A percentile compares a stretch with the other conserved stretches of the same genome.
Conservation (phyloP, 1,284 basidiomycete genomes). For the Anthracocystis walkeri region DNA sequence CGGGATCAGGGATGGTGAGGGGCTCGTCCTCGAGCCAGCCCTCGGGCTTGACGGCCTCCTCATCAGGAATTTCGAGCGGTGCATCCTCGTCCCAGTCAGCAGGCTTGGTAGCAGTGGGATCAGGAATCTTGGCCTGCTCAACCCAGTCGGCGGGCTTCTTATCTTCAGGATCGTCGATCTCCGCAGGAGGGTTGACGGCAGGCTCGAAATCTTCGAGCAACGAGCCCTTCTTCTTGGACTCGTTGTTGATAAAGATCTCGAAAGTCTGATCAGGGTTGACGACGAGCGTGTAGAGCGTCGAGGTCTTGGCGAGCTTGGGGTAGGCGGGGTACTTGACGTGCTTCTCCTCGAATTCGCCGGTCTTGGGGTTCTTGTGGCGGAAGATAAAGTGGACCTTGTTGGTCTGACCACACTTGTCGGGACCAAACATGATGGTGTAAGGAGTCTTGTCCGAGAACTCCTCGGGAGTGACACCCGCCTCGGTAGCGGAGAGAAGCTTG, state of each 20-base stretch:
- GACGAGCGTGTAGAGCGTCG: conserved; percentile 72
- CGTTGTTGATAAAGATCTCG: conserved; percentile 90
- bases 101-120: conserved; percentile 80
- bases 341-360: conserved; percentile 87
- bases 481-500: conserved; percentile 81
- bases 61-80: conserved; percentile 77
- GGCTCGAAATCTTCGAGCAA: conserved; percentile 95
- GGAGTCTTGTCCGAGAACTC: conserved; percentile 69
- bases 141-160: conserved; percentile 94
- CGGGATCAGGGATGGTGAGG: conserved; percentile 85
- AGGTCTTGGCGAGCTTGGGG: conserved; percentile 73
- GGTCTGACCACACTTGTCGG: conserved; percentile 68
- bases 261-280: conserved; percentile 94
- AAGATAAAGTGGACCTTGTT: conserved; percentile 70
- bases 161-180: conserved; percentile 94
- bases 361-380: conserved; percentile 68
- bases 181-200: conserved; percentile 89
- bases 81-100: conserved; percentile 69
- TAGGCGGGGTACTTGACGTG: conserved; percentile 86
- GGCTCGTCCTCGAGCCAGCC: conserved; percentile 96
- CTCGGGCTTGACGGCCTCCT: conserved; percentile 87
- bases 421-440: conserved; percentile 70
- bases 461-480: conserved; percentile 65
- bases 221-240: conserved; percentile 76
- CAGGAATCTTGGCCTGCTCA: conserved; percentile 84